Evolutionary conservation across 2,329 filamentous ascomycete genomes (phyloP), one percentile per base, ranked within the genome.

Genomic region (Davidsoniella eucalypti): DNA sequence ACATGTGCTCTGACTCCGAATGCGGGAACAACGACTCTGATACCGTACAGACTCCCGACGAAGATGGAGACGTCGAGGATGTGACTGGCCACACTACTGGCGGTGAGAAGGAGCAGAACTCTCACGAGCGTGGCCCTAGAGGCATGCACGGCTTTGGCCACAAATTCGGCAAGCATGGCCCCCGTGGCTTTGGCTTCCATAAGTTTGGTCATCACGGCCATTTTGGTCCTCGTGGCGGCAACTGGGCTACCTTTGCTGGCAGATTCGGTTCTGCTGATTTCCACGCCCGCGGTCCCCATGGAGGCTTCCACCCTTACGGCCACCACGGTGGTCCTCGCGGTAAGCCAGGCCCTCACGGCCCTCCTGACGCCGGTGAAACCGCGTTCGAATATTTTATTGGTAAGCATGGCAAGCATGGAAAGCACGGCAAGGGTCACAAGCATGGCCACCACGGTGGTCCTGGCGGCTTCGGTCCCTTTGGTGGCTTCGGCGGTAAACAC

Each of bases 151-250:
- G n/a, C 55, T 21, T 23, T 8, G 40, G 56, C 33, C 18, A 4
- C 4, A 21, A 21, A 21, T 57, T 21, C 18, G 18, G 18, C 18
- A 57, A 47, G 58, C 55, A 54, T 53, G 55, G n/a, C 55, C 58
- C 50, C 58, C 57, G 50, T 14, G 57, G 59, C n/a, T 58, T 54
- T 43, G 56, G 57, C n/a, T 29, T 29, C 10, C 26, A 29, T 10
- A 29, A 29, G 26, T 8, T 29, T 29, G 57, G 52, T 16, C 57
- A 55, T 14, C 60, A 59, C 29, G 57, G 58, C 17, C 58, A 55
- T 12, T 33, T 54, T 38, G 52, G 49, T 44, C 54, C 47, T 50
- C 52, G 52, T 17, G 58, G 56, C 17, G 58, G 56, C 16, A 57
- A 55, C 18, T 48, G 49, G 16, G 56, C 59, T 51, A 58, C 54